phyloP scores from a whole-genome alignment of 2,329 filamentous ascomycete species.

The Fusarium irregulare region DNA sequence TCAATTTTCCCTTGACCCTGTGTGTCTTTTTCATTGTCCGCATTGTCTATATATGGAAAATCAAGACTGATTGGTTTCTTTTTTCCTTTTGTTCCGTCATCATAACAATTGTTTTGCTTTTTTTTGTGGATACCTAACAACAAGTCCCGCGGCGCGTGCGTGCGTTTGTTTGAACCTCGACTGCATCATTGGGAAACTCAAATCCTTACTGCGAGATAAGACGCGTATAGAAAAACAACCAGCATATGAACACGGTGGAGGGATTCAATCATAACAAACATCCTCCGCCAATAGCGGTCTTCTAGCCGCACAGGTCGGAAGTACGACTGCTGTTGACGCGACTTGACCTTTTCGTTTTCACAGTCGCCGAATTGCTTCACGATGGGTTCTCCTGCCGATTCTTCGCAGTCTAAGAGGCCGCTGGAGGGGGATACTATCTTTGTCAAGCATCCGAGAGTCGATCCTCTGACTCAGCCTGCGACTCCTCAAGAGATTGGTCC shows the following conservation, averaged over 20 bases:
- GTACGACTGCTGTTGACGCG: constrained; percentile 27
- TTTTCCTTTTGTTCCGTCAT: neutral
- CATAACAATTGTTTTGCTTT: constrained; percentile 2
- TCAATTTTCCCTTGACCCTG: constrained; percentile 14
- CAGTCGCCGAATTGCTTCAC: constrained; percentile 33
- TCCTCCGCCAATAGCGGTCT: neutral
- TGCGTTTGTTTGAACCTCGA: constrained; percentile 27
- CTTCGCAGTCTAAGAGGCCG: constrained; percentile 48
- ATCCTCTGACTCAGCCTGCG: constrained; percentile 49
- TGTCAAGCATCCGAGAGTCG: constrained; percentile 48
- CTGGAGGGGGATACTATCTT: constrained; percentile 46
- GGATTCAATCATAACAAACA: neutral
- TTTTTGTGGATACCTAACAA: constrained; percentile 23
- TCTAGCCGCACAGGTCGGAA: neutral
- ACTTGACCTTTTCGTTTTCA: constrained; percentile 4
- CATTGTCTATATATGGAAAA: neutral
- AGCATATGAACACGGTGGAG: constrained; percentile 21
- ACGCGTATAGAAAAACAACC: constrained; percentile 11
- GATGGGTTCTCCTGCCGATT: constrained; percentile 52
- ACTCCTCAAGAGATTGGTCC: constrained; percentile 49
- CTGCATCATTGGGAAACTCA: constrained; percentile 35
- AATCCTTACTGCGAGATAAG: constrained; percentile 18
- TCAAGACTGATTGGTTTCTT: neutral
- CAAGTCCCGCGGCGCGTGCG: constrained; percentile 34
- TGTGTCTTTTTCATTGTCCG: neutral